These are phyloP conservation scores for Cyclotella baltica DNA, from an alignment of 108 stramenopile genomes.

Conservation along the genomic window DNA sequence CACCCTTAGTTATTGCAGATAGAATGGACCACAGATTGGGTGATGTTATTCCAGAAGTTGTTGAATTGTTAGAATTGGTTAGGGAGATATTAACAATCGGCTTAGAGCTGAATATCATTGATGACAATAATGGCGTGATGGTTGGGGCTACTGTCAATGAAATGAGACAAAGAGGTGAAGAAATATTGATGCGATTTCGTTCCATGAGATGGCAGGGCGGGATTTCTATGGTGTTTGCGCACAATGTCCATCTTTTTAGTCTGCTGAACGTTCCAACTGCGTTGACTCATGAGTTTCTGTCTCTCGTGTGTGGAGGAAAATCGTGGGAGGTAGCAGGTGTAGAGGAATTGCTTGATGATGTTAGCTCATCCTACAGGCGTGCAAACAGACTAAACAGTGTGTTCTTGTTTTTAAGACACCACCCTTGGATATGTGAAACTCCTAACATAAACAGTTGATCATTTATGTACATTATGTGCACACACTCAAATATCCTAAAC, in stretches of 20 bases:
- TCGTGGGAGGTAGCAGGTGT: background rate
- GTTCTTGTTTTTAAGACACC: background rate
- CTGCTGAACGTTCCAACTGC: slow-evolving; percentile 21
- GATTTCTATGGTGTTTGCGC: slow-evolving; percentile 26
- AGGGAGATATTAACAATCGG: slow-evolving; percentile 22
- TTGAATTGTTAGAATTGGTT: slow-evolving; percentile 33
- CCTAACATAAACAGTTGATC: background rate
- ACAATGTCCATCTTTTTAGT: slow-evolving; percentile 24
- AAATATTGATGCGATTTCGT: slow-evolving; percentile 25
- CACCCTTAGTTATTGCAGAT: slow-evolving; percentile 34
- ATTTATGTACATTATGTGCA: slow-evolving; percentile 2
- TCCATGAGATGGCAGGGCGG: slow-evolving; percentile 30
- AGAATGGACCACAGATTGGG: slow-evolving; percentile 40
- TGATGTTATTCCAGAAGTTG: slow-evolving; percentile 32
- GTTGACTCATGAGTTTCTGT: slow-evolving; percentile 19
- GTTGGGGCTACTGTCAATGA: background rate
- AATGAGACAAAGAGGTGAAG: slow-evolving; percentile 9
- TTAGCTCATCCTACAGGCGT: background rate
- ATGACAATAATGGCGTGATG: background rate
- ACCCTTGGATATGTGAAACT: background rate
- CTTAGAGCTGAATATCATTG: background rate
- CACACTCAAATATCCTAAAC: slow-evolving; percentile 1
- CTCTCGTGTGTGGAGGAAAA: background rate
- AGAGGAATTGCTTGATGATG: background rate
- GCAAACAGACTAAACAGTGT: background rate